Base-by-base conservation (phyloP, 768 basidiomycete genomes). In the Kwoniella dendrophila region DNA sequence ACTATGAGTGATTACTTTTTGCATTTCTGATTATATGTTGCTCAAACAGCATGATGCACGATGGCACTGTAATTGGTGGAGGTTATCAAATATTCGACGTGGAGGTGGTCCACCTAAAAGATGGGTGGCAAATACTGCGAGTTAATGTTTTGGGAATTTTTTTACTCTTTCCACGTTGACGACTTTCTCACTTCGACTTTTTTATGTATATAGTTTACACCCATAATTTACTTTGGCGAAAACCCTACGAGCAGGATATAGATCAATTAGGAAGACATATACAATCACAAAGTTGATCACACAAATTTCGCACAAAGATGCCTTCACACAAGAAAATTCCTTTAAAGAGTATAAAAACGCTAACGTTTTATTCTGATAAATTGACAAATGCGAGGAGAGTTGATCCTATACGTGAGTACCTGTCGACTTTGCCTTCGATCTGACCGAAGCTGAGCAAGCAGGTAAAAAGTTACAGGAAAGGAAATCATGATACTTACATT, bases 331-430 rank as follows among this genome's bases (percentile, higher is more conserved):
- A 88, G 68, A 86, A 86, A 53, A 80, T 90, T 59, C 84, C 87
- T 53, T 86, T 96, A 40, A 84, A 86, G 1, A 83, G 82, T 59
- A 89, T 96, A 60, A 82, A 84, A 7, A 82, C 91, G 18, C 81
- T 96, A 63, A 91, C 88, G 1, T 89, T 95, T 77, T 89, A 90
- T 81, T 83, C 87, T 48, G 85, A 84, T 66, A 78, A 82, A 38
- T 67, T 83, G n/a, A 93, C 93, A 1, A 74, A 81, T 27, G 82
- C 86, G 2, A 84, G 88, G 32, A 84, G 92, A 62, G 85, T 86
- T 1, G 76, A 80, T 22, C 84, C 92, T 10, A 82, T 95, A 49
- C 83, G 77, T 78, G 51, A 63, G 76, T 74, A n/a, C n/a, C n/a
- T n/a, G n/a, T n/a, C n/a, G n/a, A n/a, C n/a, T n/a, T n/a, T n/a